Conservation (phyloP, 176 grass and related monocot genomes). For the Juncus effusus region DNA sequence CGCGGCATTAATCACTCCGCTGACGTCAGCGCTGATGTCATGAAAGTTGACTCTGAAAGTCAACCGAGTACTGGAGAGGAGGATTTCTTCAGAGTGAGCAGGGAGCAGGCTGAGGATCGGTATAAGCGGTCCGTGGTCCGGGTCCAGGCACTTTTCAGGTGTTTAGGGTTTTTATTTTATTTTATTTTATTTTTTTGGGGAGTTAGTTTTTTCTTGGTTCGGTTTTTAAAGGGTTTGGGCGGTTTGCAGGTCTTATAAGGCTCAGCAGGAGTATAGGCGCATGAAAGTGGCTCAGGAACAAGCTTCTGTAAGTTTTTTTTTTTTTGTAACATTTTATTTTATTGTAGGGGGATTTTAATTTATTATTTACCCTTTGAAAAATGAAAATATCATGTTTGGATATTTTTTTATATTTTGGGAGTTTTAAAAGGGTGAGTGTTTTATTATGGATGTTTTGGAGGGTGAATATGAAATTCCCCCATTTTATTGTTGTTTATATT, state of each 20-base stretch:
- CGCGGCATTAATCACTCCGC: slow-evolving; percentile 43
- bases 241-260: slow-evolving; percentile 83
- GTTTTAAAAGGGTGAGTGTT: no score
- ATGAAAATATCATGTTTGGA: no score
- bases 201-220: no score
- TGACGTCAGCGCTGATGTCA: slow-evolving; percentile 39
- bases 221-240: slow-evolving; percentile 42
- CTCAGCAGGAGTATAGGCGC: slow-evolving; percentile 90
- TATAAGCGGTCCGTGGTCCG: slow-evolving; percentile 72
- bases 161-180: no score
- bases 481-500: no score
- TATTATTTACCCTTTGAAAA: no score
- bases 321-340: background rate
- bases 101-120: slow-evolving; percentile 81
- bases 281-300: slow-evolving; percentile 78
- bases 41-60: slow-evolving; percentile 51
- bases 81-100: slow-evolving; percentile 67
- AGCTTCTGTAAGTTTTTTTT: slow-evolving; percentile 49
- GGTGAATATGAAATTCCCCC: no score
- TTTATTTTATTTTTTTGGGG: no score
- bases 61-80: slow-evolving; percentile 49
- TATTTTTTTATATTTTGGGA: no score
- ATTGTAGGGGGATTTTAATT: no score
- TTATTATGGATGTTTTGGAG: no score
- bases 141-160: background rate